These are phyloP conservation scores for Trypanosoma rangeli DNA, from an alignment of 208 protist genomes.

Conservation along the genomic window DNA sequence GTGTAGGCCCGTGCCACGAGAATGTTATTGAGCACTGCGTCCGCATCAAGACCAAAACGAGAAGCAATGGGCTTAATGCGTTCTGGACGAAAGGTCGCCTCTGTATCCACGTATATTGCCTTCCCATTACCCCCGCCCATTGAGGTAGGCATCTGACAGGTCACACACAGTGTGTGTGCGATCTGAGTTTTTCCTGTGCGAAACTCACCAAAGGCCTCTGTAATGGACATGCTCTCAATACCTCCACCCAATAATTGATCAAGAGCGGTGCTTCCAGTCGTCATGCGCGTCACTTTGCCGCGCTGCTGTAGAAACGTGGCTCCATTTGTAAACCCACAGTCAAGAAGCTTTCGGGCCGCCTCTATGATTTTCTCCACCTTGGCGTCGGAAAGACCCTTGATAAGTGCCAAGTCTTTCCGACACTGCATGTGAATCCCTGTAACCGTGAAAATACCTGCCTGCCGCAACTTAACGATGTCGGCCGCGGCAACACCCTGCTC, in stretches of 20 bases:
- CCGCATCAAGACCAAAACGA: conserved; percentile 93
- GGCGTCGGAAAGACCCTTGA: conserved; percentile 98
- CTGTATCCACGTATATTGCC: conserved; percentile 98
- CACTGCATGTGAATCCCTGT: conserved; percentile 92
- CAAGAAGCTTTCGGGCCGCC: conserved; percentile 87
- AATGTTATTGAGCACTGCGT: conserved; percentile 97
- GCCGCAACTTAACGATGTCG: conserved; percentile 90
- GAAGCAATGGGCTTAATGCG: conserved; percentile 96
- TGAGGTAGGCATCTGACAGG: conserved; percentile 92
- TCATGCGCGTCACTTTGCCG: conserved; percentile 86
- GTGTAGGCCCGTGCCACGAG: conserved; percentile 96
- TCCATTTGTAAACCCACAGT: conserved; percentile 90
- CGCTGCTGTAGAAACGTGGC: conserved; percentile 87
- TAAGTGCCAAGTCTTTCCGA: conserved; percentile 84
- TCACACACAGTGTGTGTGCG: conserved; percentile 98
- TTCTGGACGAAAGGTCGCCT: conserved; percentile 98
- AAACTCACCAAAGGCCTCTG: conserved; percentile 99
- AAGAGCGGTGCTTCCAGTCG: conserved; percentile 93
- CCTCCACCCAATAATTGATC: conserved; percentile 96
- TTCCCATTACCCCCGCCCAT: conserved; percentile 94
- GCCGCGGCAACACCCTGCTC: conserved; percentile 88
- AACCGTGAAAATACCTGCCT: conserved; percentile 91
- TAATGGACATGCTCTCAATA: conserved; percentile 95
- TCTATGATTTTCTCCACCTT: conserved; percentile 99
- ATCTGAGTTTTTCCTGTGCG: conserved; percentile 99